phyloP scores from a whole-genome alignment of 306 rosid genomes.

The Dryas alaskensis region DNA sequence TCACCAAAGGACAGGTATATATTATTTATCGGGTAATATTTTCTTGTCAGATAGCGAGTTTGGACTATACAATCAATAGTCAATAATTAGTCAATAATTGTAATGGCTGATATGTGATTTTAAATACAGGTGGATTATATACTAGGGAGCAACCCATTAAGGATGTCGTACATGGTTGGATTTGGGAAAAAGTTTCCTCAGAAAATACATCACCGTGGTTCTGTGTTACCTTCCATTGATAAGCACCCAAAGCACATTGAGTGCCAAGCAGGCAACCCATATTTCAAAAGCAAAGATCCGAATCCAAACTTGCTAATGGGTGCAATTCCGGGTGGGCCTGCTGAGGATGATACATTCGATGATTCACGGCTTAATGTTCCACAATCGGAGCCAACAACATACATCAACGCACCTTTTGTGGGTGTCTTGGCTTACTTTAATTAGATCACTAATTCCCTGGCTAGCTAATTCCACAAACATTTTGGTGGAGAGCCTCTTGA shows the following conservation, averaged over 20 bases:
- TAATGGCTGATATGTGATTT: not conserved
- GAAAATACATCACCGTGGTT: constrained; percentile 55
- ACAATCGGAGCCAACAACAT: constrained; percentile 52
- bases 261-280: constrained; percentile 38
- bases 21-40: not conserved
- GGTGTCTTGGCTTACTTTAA: constrained; percentile 55
- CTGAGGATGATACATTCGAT: constrained; percentile 27
- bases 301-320: constrained; percentile 43
- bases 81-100: too few relatives aligned
- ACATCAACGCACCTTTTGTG: constrained; percentile 56
- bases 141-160: constrained; percentile 8
- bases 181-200: constrained; percentile 38
- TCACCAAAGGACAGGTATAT: constrained; percentile 26
- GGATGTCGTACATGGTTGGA: constrained; percentile 68
- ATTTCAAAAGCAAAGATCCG: constrained; percentile 24
- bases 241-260: constrained; percentile 19
- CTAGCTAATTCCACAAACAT: too few relatives aligned
- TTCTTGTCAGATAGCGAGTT: too few relatives aligned
- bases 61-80: too few relatives aligned
- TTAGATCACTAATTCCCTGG: not conserved
- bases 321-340: constrained; percentile 55
- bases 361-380: constrained; percentile 42
- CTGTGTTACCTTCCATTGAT: constrained; percentile 40
- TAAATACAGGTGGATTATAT: constrained; percentile 3
- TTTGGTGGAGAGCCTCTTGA: too few relatives aligned